phyloP scores from a whole-genome alignment of 495 filamentous ascomycete genomes.

The Podospora comata region DNA sequence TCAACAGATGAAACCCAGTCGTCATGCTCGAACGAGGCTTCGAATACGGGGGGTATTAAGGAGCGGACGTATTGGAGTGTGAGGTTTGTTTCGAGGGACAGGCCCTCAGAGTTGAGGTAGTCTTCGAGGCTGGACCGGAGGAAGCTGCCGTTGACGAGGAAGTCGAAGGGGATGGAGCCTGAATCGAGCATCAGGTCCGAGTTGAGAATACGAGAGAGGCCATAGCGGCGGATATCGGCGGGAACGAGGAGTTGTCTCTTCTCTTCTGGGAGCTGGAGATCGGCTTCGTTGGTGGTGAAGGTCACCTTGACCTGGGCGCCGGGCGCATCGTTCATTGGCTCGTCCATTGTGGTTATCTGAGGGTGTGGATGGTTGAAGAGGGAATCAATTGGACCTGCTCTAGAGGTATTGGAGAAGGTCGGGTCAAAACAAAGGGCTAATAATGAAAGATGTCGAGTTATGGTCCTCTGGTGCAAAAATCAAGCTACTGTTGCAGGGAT shows the following conservation, averaged over 20 bases:
- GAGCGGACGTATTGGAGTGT: constrained; percentile 91
- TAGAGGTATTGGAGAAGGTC: neutral
- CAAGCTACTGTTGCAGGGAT: constrained; percentile 12
- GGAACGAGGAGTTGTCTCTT: constrained; percentile 54
- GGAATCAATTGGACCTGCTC: neutral
- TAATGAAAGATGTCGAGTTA: neutral
- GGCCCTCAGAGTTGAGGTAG: constrained; percentile 78
- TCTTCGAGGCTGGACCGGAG: constrained; percentile 84
- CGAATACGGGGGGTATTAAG: constrained; percentile 78
- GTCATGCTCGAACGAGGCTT: constrained; percentile 88
- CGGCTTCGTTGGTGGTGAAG: constrained; percentile 55
- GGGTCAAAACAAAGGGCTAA: neutral
- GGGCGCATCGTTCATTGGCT: constrained; percentile 24
- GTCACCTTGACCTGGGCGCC: constrained; percentile 49
- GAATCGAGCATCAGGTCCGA: constrained; percentile 72
- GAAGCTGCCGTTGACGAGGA: constrained; percentile 88
- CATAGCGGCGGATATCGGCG: constrained; percentile 81
- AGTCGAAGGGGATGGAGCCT: constrained; percentile 89
- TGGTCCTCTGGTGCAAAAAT: neutral
- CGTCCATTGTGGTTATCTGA: constrained; percentile 25
- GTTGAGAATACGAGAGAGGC: constrained; percentile 88
- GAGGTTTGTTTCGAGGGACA: constrained; percentile 81
- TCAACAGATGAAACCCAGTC: constrained; percentile 97
- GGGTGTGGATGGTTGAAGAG: neutral
- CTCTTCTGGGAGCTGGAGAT: constrained; percentile 55